phyloP scores from a whole-genome alignment of 768 basidiomycete genomes.

The Russula abietina region DNA sequence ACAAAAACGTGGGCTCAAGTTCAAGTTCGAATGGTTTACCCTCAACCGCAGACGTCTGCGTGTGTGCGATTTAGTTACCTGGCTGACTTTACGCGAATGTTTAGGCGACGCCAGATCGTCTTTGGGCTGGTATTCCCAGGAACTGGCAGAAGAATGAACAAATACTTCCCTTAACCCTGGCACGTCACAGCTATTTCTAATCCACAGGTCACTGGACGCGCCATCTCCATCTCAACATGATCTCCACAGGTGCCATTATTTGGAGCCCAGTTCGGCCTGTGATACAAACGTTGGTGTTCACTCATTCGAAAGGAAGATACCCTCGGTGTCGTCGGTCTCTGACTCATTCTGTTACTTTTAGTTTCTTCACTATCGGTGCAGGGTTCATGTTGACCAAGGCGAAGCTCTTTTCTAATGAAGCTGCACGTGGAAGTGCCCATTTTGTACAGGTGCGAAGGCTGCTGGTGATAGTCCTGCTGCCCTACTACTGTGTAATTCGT shows the following conservation, averaged over 20 bases:
- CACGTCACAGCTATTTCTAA: too few relatives aligned
- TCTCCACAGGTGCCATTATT: slow-evolving; percentile 9
- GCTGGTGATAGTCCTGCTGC: too few relatives aligned
- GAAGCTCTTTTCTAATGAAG: slow-evolving; percentile 53
- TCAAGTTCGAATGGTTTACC: neutral
- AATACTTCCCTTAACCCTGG: neutral
- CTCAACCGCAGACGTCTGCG: too few relatives aligned
- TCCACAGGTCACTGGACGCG: too few relatives aligned
- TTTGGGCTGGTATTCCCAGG: neutral
- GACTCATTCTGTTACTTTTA: slow-evolving; percentile 25
- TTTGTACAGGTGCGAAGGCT: slow-evolving; percentile 45
- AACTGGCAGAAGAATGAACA: too few relatives aligned
- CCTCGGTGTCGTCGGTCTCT: neutral
- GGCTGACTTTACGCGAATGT: too few relatives aligned
- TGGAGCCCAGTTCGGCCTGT: slow-evolving; percentile 7
- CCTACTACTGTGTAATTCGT: too few relatives aligned
- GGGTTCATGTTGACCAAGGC: slow-evolving; percentile 56
- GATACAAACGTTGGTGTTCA: slow-evolving; percentile 5
- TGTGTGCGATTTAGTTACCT: too few relatives aligned
- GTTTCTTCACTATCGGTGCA: slow-evolving; percentile 46
- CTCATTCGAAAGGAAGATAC: neutral
- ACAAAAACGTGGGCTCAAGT: neutral
- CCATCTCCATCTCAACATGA: slow-evolving; percentile 5
- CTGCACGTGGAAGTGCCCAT: slow-evolving; percentile 55
- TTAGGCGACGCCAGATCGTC: neutral